Evolutionary conservation across 148 eudicot species (phyloP), one percentile per base, ranked within the genome.

Genomic region (Diospyros lotus): DNA sequence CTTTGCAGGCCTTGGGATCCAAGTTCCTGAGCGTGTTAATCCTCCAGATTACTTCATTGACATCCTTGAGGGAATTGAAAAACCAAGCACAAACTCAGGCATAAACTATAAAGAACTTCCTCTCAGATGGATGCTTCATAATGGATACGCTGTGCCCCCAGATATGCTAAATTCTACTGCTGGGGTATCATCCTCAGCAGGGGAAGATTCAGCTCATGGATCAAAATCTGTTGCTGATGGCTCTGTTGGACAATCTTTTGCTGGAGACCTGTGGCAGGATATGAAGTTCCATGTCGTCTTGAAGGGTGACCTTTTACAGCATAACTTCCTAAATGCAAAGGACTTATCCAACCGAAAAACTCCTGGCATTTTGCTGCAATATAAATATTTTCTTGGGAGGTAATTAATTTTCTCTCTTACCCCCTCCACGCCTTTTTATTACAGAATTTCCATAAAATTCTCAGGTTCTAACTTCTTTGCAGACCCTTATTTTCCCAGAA

Each of bases 11-110:
- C 81, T 94, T 28, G 98, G 97, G 50, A 90, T 94, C 76, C 73
- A 77, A 44, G 93, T 92, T 40, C 98, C 98, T 7, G 98, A 94
- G 5, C 94, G 98, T 62, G 87, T 92, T 59, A 94, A 92, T 76
- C 98, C 98, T 73, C 98, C 98, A 0, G 97, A 94, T 72, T 84
- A 92, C 84, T 92, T 80, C 77, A 94, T 94, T 52, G 98, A 94
- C 81, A 84, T 94, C 84, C 79, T 94, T 76, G 98, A 94, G 74
- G 98, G 98, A 42, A 82, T 94, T 74, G 88, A 80, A 28, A 90
- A 90, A 83, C 86, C 89, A 50, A 78, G 71, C 58, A 50, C 84
- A 73, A 81, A 81, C 65, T 78, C 97, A 14, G 80, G 76, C 64
- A 54, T 92, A 62, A 80, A 80, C 67, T 88, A 81, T 74, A 85